Evolutionary conservation across 306 rosid genomes (phyloP), one percentile per base, ranked within the genome.

Genomic region (Pyrus betulifolia): DNA sequence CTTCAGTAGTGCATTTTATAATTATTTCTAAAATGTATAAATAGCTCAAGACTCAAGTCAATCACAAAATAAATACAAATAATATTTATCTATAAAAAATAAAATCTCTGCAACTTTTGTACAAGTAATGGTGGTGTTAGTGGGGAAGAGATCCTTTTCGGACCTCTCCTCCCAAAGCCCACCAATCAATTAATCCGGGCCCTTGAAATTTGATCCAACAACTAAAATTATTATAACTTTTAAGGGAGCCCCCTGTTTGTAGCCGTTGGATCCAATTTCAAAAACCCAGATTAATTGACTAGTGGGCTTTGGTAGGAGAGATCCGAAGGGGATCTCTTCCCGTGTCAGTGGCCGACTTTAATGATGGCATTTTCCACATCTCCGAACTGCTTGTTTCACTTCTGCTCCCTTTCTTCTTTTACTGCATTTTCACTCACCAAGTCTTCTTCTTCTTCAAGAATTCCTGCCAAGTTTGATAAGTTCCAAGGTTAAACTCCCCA

Each of bases 391-490:
- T 82, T 69, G 60, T 79, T 87, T 65, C 54, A n/a, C 65, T 63
- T 75, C 64, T 75, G 60, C 61, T 80, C 78, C 84, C 66, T 40
- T 2, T 40, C 44, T 40, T 40, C 11, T 40, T 40, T 45, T 70
- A 55, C 60, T 71, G 87, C 79, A n/a, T 72, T 79, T 72, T 79
- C 86, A 72, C 67, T 84, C 52, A 81, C 33, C 70, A 44, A 74
- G 35, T 42, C 85, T 59, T 59, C 65, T 59, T 11, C 33, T 3
- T 23, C 33, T 10, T 79, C 85, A 62, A 94, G 83, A 85, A 74
- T 87, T 30, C 59, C 55, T 59, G 96, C 97, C 67, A 95, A 92
- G 90, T 92, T 95, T 84, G 96, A 95, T 12, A 92, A 92, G 70
- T 92, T 92, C 87, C 88, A 88, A 76, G 86, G 86, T 11, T 87